Base-by-base conservation (phyloP, 169 alveolate genomes). In the Cryptosporidium sp. region DNA sequence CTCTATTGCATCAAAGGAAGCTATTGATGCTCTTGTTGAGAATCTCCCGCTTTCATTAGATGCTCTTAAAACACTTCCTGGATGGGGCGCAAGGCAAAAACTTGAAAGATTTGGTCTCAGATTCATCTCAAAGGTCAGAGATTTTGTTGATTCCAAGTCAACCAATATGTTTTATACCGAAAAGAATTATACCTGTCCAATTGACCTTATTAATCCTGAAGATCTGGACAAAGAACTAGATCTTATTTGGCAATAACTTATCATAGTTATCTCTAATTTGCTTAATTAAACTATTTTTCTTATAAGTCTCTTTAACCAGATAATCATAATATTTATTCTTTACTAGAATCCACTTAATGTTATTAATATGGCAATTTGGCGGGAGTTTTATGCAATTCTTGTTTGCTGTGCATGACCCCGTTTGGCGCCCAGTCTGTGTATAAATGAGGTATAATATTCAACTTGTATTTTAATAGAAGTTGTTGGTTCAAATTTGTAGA, bases 1-100 rank as follows among this genome's bases (percentile, higher is more conserved):
- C 37, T 80, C 89, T 29, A 80, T 80, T n/a, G 89, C 89, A 37
- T 80, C 89, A 37, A 80, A 80, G 44, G 89, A 80, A 42, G 89
- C 89, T 5, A 80, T 80, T 14, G 89, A 80, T 42, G 75, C 73
- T 23, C 67, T 80, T 33, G 75, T 80, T 44, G 75, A 61, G 26
- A 62, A 48, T 26, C 68, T 80, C 8, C 89, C 89, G 1, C 56
- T 65, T 29, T 62, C 80, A 21, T 12, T 80, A 5, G 89, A 80
- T 18, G 37, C 44, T 16, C 89, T 80, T 31, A 16, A 48, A 33
- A 48, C 62, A 1, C 75, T 80, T 35, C 89, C 89, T 60, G 89
- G 89, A 29, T 80, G 89, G 89, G 89, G 89, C 2, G 89, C 89
- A 5, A 80, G 39, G 29, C 75, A 35, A 42, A 80, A 67, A 26